A percentile compares a stretch with the other conserved stretches of the same genome.
Evolutionary conservation across 2,329 filamentous ascomycete genomes (phyloP).

Genomic region (Neoascochyta sp.): DNA sequence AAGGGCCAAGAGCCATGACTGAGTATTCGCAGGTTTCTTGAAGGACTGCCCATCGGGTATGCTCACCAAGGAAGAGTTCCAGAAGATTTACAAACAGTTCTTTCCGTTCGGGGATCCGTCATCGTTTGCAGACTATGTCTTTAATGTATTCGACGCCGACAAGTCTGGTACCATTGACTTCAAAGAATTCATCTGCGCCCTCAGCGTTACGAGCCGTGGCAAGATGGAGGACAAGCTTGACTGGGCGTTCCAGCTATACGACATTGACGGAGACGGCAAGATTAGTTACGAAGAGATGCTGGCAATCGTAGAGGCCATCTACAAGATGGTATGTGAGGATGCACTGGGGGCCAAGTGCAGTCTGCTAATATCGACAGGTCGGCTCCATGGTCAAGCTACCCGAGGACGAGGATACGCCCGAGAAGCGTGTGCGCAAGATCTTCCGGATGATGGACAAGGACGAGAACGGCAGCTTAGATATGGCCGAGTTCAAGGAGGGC

Average conservation of each 20-base stretch:
- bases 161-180: constrained; percentile 98
- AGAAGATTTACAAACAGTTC: constrained; percentile 99
- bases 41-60: constrained; percentile 97
- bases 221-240: constrained; percentile 99
- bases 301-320: constrained; percentile 97
- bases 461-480: constrained; percentile 93
- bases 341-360: neutral
- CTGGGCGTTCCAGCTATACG: constrained; percentile 99
- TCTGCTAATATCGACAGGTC: constrained; percentile 57
- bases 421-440: constrained; percentile 97
- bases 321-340: constrained; percentile 80
- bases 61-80: constrained; percentile 97
- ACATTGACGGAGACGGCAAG: constrained; percentile 98
- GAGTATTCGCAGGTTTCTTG: constrained; percentile 68
- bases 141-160: constrained; percentile 98
- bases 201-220: constrained; percentile 93
- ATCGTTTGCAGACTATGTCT: constrained; percentile 97
- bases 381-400: constrained; percentile 99
- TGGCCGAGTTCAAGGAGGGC: constrained; percentile 98
- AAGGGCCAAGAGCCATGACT: constrained; percentile 7
- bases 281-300: constrained; percentile 99
- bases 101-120: constrained; percentile 98
- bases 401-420: constrained; percentile 96
- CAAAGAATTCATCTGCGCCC: constrained; percentile 98
- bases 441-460: constrained; percentile 99